Evolutionary conservation across 2,329 filamentous ascomycete genomes (phyloP).

Genomic region (Penicillium sp.): DNA sequence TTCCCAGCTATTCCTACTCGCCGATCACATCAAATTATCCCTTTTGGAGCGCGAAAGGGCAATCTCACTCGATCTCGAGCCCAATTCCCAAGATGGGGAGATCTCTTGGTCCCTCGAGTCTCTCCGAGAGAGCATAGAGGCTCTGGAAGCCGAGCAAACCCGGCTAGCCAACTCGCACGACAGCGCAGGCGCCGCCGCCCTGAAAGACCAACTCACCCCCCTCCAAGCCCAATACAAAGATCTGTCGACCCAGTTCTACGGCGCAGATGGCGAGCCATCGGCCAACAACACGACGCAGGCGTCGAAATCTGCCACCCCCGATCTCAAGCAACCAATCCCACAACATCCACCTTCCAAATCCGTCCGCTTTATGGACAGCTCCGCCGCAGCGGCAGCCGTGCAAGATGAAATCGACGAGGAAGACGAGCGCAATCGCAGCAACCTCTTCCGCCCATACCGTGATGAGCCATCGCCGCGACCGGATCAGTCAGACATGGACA

Average conservation of each 20-base stretch:
- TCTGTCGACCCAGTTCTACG: conserved; percentile 76
- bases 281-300: conserved; percentile 64
- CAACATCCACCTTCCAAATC: conserved; percentile 59
- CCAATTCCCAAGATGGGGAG: conserved; percentile 79
- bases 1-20: conserved; percentile 81
- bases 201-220: conserved; percentile 64
- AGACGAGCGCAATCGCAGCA: conserved; percentile 53
- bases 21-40: conserved; percentile 95
- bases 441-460: conserved; percentile 60
- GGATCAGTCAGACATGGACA: conserved; percentile 62
- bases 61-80: conserved; percentile 73
- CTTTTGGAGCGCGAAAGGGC: conserved; percentile 88
- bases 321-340: conserved; percentile 44
- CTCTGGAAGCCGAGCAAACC: conserved; percentile 62
- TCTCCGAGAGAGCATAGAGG: conserved; percentile 73
- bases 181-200: conserved; percentile 44
- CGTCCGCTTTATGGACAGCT: conserved; percentile 80
- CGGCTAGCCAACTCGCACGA: conserved; percentile 61
- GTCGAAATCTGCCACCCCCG: conserved; percentile 34
- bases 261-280: conserved; percentile 52
- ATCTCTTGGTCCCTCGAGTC: conserved; percentile 86
- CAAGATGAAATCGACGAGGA: conserved; percentile 45
- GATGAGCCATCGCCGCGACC: conserved; percentile 53
- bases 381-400: conserved; percentile 33
- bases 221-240: conserved; percentile 74